Evolutionary conservation across 1,284 basidiomycete genomes (phyloP), one percentile per base, ranked within the genome.

Genomic region (Trametes pubescens): DNA sequence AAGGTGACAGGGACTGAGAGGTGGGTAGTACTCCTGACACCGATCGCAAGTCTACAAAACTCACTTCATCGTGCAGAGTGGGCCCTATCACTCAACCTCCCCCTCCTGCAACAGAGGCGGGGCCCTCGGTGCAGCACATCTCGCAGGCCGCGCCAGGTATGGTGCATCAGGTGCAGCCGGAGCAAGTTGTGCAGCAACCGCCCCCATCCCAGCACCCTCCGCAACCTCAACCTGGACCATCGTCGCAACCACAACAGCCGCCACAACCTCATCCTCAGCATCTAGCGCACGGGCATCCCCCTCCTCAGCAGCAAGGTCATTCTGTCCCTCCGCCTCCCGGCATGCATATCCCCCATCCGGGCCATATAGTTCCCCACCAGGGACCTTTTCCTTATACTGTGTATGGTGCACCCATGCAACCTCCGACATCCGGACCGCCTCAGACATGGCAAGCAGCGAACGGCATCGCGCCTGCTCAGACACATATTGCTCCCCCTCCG

Each of bases 1-100:
- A 93, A 88, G 78, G 86, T 94, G 29, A 88, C 83, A 16, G 92
- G 92, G n/a, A 81, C 79, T 34, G 92, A 93, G 76, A 77, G 80
- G 91, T 93, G 75, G 44, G 71, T 62, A 21, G 32, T 34, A 51
- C 59, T 59, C 18, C 52, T 51, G 49, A 51, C 48, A 53, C 61
- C 43, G 13, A 9, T 44, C 16, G 11, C 13, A 13, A 3, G 14
- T n/a, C 6, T 60, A 38, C 47, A 61, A 37, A 34, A 32, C 52
- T 64, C 22, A 43, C 38, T 13, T 43, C 16, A 1, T 13, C 32
- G 4, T 37, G 4, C 54, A 73, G 72, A 53, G 66, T 71, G 22
- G 64, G 63, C 18, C 59, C 68, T 10, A n/a, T n/a, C n/a, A 32
- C 61, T n/a, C 65, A 62, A n/a, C 63, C 26, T 35, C 65, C 37